These are phyloP conservation scores for Fragilaria crotonensis DNA, from an alignment of 108 stramenopile species.

Conservation along the genomic window DNA sequence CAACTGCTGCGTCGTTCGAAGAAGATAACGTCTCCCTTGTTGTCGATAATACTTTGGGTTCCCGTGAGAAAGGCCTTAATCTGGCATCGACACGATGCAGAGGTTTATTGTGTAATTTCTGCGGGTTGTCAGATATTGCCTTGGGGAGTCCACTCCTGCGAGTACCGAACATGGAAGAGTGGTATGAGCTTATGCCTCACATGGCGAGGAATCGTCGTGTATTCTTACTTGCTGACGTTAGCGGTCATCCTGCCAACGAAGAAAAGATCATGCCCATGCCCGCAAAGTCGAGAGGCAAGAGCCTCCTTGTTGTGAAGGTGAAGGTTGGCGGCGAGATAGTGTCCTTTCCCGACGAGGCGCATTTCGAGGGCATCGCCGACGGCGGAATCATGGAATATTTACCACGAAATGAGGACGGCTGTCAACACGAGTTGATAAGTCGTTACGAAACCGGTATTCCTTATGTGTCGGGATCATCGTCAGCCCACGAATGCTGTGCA, in stretches of 20 bases:
- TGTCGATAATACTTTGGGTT: constrained; percentile 47
- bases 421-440: constrained; percentile 61
- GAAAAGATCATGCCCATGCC: not conserved
- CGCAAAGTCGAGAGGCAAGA: constrained; percentile 11
- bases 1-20: constrained; percentile 72
- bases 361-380: constrained; percentile 38
- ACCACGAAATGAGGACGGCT: constrained; percentile 54
- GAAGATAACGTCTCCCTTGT: constrained; percentile 59
- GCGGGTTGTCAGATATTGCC: constrained; percentile 65
- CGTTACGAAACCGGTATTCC: constrained; percentile 46
- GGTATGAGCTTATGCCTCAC: constrained; percentile 59
- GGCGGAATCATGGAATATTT: constrained; percentile 64
- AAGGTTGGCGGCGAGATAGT: constrained; percentile 68
- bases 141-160: constrained; percentile 72
- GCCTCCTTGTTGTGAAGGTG: constrained; percentile 38
- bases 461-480: constrained; percentile 65
- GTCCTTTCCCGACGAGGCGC: constrained; percentile 26
- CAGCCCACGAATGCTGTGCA: constrained; percentile 83
- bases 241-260: not conserved
- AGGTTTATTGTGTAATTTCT: constrained; percentile 55
- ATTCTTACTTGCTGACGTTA: constrained; percentile 54
- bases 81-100: constrained; percentile 49
- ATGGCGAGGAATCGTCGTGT: constrained; percentile 33
- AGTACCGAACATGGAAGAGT: constrained; percentile 65
- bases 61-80: constrained; percentile 38